These are phyloP conservation scores for Casuarina equisetifolia DNA, from an alignment of 306 rosid species.

Conservation along the genomic window DNA sequence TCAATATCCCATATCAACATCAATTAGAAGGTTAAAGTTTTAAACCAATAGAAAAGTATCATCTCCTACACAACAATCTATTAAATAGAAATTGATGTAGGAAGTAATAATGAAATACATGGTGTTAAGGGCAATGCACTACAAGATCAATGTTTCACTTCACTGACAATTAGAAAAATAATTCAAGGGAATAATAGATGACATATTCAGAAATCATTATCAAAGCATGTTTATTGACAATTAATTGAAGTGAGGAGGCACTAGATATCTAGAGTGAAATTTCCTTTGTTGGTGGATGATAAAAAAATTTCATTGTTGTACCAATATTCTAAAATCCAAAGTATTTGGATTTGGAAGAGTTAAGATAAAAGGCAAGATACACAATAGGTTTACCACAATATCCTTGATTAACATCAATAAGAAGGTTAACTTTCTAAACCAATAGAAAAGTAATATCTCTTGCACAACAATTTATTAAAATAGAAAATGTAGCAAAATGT, in stretches of 20 bases:
- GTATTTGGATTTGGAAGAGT: too few relatives aligned
- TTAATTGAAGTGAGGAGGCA: neutral
- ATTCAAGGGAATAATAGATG: too few relatives aligned
- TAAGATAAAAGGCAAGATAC: neutral
- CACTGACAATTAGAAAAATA: neutral
- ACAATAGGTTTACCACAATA: neutral
- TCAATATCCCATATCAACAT: neutral
- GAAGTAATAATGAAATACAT: neutral
- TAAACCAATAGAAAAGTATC: neutral
- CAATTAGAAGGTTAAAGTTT: neutral
- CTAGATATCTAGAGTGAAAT: too few relatives aligned
- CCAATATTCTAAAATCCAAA: neutral
- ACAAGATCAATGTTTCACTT: neutral
- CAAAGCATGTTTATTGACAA: neutral
- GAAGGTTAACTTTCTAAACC: neutral
- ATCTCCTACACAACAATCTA: neutral
- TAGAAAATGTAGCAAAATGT: neutral
- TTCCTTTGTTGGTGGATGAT: too few relatives aligned
- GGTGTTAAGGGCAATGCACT: neutral
- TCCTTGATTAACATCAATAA: neutral
- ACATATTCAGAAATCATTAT: neutral
- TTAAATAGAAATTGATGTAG: neutral
- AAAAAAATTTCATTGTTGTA: too few relatives aligned
- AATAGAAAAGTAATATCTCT: neutral
- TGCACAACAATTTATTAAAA: neutral